Evolutionary conservation across 176 grass and related monocot genomes (phyloP).

Genomic region (Rhynchospora breviuscula): DNA sequence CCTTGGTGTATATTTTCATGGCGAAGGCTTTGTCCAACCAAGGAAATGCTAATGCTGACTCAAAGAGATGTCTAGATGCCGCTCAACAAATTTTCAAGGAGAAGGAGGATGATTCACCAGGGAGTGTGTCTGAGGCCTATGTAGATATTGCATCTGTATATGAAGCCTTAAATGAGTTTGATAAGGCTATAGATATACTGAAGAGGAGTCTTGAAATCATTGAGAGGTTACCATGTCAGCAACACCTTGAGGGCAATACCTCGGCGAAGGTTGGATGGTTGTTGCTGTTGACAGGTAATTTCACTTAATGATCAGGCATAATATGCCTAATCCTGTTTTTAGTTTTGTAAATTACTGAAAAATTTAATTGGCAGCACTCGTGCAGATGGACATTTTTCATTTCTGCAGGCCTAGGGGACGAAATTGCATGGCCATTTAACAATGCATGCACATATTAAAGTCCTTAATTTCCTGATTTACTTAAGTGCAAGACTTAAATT

Average conservation of each 20-base stretch:
- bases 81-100: slow-evolving; percentile 61
- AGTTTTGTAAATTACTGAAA: neutral
- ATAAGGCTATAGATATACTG: slow-evolving; percentile 64
- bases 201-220: slow-evolving; percentile 76
- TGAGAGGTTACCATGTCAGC: slow-evolving; percentile 76
- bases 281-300: slow-evolving; percentile 55
- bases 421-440: neutral
- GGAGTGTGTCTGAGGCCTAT: slow-evolving; percentile 58
- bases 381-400: neutral
- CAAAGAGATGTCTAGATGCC: slow-evolving; percentile 65
- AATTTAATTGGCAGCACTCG: neutral
- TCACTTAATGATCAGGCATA: neutral
- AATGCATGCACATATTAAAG: neutral
- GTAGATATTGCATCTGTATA: slow-evolving; percentile 55
- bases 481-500: neutral
- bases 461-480: neutral
- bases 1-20: slow-evolving; percentile 75
- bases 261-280: slow-evolving; percentile 72
- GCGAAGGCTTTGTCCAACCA: slow-evolving; percentile 67
- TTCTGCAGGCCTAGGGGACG: neutral
- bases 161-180: slow-evolving; percentile 66
- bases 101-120: slow-evolving; percentile 44
- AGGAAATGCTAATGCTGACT: slow-evolving; percentile 48
- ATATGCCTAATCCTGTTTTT: neutral
- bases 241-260: slow-evolving; percentile 80